Evolutionary conservation across 495 filamentous ascomycete genomes (phyloP).

Genomic region (Extremus antarcticus): DNA sequence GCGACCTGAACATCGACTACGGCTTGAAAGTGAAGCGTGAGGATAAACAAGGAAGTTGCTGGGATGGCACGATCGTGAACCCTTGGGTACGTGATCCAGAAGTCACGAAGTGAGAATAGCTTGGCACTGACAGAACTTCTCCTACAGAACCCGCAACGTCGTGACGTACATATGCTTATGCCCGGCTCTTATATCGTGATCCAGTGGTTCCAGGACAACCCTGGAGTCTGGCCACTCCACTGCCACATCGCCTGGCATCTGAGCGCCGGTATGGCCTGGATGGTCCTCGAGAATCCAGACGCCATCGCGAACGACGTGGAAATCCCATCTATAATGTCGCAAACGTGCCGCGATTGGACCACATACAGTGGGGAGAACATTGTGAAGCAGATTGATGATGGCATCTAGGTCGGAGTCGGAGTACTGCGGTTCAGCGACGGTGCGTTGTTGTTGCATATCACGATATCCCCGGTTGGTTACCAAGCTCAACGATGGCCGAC

Average conservation of each 20-base stretch:
- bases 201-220: constrained; percentile 22
- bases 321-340: constrained; percentile 20
- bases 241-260: constrained; percentile 23
- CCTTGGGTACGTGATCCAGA: background rate
- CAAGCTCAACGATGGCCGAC: no score
- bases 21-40: background rate
- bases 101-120: background rate
- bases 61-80: constrained; percentile 12
- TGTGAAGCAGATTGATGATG: constrained; percentile 25
- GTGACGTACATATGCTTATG: constrained; percentile 16
- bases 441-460: background rate
- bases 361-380: constrained; percentile 16
- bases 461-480: no score
- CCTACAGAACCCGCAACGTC: constrained; percentile 12
- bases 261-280: constrained; percentile 13
- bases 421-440: background rate
- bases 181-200: constrained; percentile 13
- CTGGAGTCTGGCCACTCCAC: constrained; percentile 17
- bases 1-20: background rate
- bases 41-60: background rate
- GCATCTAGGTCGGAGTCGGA: constrained; percentile 11
- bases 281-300: constrained; percentile 8
- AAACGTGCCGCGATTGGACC: constrained; percentile 23
- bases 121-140: no score
- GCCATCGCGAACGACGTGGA: constrained; percentile 3